These are phyloP conservation scores for Bidens hawaiensis DNA, from an alignment of 140 eudicot genomes.

Conservation along the genomic window DNA sequence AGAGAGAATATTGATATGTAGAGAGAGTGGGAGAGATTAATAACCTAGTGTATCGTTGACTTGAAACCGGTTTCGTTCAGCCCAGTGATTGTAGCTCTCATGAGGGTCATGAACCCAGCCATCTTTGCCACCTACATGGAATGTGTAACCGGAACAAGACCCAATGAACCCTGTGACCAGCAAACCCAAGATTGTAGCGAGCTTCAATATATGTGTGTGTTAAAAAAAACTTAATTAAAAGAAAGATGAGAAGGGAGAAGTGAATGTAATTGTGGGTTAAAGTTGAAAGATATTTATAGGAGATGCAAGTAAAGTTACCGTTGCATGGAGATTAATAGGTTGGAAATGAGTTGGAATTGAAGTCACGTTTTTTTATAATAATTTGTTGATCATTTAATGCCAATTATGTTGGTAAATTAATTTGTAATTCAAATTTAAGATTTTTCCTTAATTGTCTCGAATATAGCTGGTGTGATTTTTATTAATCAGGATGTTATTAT, in stretches of 20 bases:
- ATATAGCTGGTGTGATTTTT: neutral
- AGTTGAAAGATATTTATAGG: slow-evolving; percentile 1
- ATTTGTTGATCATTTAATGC: slow-evolving; percentile 4
- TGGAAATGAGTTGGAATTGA: slow-evolving; percentile 20
- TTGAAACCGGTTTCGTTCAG: slow-evolving; percentile 54
- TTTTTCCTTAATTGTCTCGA: neutral
- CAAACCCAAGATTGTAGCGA: slow-evolving; percentile 20
- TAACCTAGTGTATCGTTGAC: slow-evolving; percentile 58
- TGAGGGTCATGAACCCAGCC: slow-evolving; percentile 55
- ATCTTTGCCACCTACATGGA: slow-evolving; percentile 54
- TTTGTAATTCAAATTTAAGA: slow-evolving; percentile 5
- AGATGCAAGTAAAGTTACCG: slow-evolving; percentile 27
- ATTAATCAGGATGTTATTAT: neutral
- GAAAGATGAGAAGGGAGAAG: slow-evolving; percentile 11
- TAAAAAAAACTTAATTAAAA: neutral
- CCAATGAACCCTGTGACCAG: slow-evolving; percentile 24
- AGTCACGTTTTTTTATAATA: neutral
- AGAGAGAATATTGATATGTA: too few species aligned
- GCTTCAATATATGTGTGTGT: neutral
- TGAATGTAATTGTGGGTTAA: neutral
- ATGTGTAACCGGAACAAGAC: slow-evolving; percentile 35
- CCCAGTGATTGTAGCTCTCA: slow-evolving; percentile 54
- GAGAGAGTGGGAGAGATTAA: neutral
- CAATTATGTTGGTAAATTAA: slow-evolving; percentile 12
- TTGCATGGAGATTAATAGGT: slow-evolving; percentile 16